Percentiles rank a stretch among this genome's conserved stretches.
Conservation (phyloP, 2,329 filamentous ascomycete genomes). For the Dothideomycetes sp. region DNA sequence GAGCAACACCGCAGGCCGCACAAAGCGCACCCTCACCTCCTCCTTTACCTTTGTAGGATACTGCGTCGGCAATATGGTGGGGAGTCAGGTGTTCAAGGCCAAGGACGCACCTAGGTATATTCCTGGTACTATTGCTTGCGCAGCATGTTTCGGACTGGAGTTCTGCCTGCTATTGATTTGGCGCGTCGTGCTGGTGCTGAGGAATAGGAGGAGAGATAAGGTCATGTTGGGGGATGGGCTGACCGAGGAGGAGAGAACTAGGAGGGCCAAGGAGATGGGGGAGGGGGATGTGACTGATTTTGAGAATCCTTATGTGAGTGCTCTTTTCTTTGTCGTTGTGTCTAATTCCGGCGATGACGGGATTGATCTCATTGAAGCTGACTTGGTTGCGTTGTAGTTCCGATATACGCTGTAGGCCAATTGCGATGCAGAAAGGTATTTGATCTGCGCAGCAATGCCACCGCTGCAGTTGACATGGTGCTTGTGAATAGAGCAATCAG, state of each 20-base stretch:
- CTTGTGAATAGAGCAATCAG: too few species aligned
- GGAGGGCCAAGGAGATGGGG: conserved; percentile 55
- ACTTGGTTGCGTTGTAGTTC: too few species aligned
- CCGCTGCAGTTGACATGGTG: too few species aligned
- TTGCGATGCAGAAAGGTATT: too few species aligned
- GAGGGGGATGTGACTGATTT: conserved; percentile 62
- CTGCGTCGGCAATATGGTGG: conserved; percentile 38
- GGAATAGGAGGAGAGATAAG: conserved; percentile 24
- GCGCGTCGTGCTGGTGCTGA: conserved; percentile 29
- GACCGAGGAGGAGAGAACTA: conserved; percentile 49
- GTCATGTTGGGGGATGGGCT: conserved; percentile 14
- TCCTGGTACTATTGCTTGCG: conserved; percentile 30
- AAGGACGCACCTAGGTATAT: conserved; percentile 35
- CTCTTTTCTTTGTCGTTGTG: too few species aligned
- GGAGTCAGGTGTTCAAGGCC: conserved; percentile 35
- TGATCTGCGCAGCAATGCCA: too few species aligned
- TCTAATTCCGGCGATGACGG: too few species aligned
- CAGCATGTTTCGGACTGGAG: conserved; percentile 21
- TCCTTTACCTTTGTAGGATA: conserved; percentile 37
- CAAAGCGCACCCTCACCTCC: conserved; percentile 35
- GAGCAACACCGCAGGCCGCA: conserved; percentile 35
- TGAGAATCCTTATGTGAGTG: conserved; percentile 19
- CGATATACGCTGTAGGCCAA: too few species aligned
- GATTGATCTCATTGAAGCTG: too few species aligned
- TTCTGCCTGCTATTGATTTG: conserved; percentile 27